Evolutionary conservation across 805 yeast species (phyloP).

Genomic region (Kazachstania bromeliacearum): DNA sequence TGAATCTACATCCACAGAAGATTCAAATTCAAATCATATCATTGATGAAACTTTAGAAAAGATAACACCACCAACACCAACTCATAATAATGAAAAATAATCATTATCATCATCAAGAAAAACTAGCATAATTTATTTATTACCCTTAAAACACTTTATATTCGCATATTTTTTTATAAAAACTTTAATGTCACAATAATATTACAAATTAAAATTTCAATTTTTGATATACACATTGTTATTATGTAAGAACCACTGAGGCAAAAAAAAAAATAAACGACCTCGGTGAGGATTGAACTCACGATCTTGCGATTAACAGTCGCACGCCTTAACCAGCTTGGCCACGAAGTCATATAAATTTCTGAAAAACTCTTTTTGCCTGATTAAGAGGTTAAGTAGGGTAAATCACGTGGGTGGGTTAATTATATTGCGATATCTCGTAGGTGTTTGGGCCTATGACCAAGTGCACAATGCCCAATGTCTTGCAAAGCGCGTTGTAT

Average conservation of each 20-base stretch:
- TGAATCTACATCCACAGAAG: neutral
- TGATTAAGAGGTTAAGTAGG: too few species aligned
- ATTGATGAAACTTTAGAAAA: conserved; percentile 1
- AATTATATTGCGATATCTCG: too few species aligned
- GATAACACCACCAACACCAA: neutral
- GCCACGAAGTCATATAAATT: conserved; percentile 53
- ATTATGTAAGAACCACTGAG: too few species aligned
- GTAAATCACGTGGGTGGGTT: too few species aligned
- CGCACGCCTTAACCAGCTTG: conserved; percentile 57
- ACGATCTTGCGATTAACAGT: conserved; percentile 57
- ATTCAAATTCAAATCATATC: neutral
- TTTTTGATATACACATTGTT: too few species aligned
- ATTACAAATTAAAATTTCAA: too few species aligned
- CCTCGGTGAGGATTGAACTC: conserved; percentile 54
- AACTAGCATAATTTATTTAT: neutral
- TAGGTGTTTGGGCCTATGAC: too few species aligned
- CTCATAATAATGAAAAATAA: conserved; percentile 1
- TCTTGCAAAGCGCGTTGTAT: too few species aligned
- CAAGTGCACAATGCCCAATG: too few species aligned
- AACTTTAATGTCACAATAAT: too few species aligned
- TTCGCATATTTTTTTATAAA: neutral
- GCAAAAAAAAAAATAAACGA: too few species aligned
- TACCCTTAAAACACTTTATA: neutral
- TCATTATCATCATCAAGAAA: neutral
- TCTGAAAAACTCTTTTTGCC: too few species aligned